phyloP scores from a whole-genome alignment of 2,329 filamentous ascomycete genomes.

The Penicillium sp. region DNA sequence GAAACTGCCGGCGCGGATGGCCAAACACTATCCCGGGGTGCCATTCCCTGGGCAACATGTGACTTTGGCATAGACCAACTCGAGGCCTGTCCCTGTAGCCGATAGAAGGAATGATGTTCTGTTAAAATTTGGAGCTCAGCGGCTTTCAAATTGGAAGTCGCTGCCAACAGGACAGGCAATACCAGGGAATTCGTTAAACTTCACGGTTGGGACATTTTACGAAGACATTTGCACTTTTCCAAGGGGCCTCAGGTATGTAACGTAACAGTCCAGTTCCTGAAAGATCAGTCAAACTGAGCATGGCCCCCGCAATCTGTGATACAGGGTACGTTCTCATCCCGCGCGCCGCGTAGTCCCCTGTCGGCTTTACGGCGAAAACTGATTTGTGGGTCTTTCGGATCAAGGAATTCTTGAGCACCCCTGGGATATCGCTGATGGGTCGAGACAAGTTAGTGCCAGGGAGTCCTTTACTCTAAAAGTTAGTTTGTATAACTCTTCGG shows the following conservation, averaged over 20 bases:
- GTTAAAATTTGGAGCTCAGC: background rate
- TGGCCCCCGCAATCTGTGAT: background rate
- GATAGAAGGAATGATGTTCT: slow-evolving; percentile 28
- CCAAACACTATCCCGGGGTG: slow-evolving; percentile 43
- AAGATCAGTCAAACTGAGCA: background rate
- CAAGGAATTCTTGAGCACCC: background rate
- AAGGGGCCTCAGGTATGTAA: background rate
- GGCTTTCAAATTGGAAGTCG: too few species aligned
- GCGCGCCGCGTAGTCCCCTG: background rate
- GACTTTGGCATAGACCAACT: slow-evolving; percentile 27
- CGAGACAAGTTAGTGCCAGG: slow-evolving; percentile 14
- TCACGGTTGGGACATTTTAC: too few species aligned
- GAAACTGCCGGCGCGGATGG: slow-evolving; percentile 29
- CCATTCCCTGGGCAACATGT: slow-evolving; percentile 35
- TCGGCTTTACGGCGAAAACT: background rate
- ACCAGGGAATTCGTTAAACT: background rate
- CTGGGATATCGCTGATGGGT: background rate
- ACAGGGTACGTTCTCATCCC: background rate
- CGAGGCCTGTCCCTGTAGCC: slow-evolving; percentile 39
- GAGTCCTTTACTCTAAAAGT: background rate
- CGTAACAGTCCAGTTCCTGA: background rate
- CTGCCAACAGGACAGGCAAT: background rate
- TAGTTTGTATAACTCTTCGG: background rate
- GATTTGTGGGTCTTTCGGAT: background rate
- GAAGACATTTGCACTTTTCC: too few species aligned